Evolutionary conservation across 257 asterid species (phyloP).

Genomic region (Salvia hispanica): DNA sequence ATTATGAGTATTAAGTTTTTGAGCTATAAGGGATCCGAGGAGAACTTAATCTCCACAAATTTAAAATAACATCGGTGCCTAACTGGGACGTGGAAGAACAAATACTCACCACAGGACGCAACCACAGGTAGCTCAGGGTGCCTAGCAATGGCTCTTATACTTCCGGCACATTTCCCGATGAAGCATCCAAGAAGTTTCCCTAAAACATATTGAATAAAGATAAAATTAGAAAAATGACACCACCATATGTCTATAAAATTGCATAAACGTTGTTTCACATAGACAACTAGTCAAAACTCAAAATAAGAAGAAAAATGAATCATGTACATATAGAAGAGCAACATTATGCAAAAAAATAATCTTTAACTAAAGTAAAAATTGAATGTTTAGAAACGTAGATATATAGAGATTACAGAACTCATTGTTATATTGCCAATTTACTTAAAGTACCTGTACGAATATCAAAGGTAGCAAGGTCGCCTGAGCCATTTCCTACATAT

Average conservation of each 20-base stretch:
- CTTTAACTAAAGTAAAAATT: not conserved
- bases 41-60: not conserved
- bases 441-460: constrained; percentile 71
- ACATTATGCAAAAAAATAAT: not conserved
- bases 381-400: not conserved
- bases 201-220: constrained; percentile 29
- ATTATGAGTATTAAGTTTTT: not conserved
- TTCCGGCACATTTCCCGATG: constrained; percentile 88
- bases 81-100: not conserved
- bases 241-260: not conserved
- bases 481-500: constrained; percentile 85
- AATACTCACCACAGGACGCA: constrained; percentile 88
- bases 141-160: constrained; percentile 82
- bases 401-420: not conserved
- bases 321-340: constrained; percentile 14
- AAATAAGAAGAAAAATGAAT: not conserved
- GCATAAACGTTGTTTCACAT: not conserved
- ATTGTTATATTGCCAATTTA: constrained; percentile 4
- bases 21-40: not conserved
- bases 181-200: constrained; percentile 90
- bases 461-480: constrained; percentile 92
- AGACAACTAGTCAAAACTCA: constrained; percentile 1
- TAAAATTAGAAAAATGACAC: not conserved
- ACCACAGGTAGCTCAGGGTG: constrained; percentile 80
- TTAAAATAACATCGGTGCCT: not conserved